Evolutionary conservation across 1,139 yeast species (phyloP), one percentile per base, ranked within the genome.

Genomic region (Pichia sp.): DNA sequence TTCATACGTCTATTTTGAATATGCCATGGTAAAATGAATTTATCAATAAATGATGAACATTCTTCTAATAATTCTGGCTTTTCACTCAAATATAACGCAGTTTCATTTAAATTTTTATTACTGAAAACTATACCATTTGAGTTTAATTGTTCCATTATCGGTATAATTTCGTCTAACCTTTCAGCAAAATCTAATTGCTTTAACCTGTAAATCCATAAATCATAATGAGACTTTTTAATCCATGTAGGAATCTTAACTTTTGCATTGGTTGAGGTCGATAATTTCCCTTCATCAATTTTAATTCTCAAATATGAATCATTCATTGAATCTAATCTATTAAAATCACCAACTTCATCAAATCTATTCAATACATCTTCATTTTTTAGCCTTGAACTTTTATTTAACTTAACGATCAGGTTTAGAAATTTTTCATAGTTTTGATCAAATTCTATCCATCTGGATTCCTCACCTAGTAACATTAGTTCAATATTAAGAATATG

Each of bases 31-130:
- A 75, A 65, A 47, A 77, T 56, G 46, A 62, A 67, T 22, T 62
- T 62, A 55, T 79, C 76, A 38, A 71, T 64, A 22, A 75, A 58
- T 10, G 57, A 56, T 51, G 76, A 58, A 2, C 74, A 76, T 19
- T 62, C 58, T 28, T 67, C 63, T 18, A 75, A 59, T 1, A 58
- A 50, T 19, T 49, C 52, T 2, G 58, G 53, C 45, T 58, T 52
- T 13, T 42, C 42, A 47, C 63, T 60, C 28, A 74, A 55, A 47
- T 70, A 50, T 19, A 68, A 62, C 5, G 73, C 71, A 0, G 74
- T 64, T 47, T 70, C 69, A 56, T 77, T 77, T 64, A 73, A 58
- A 36, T 71, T 70, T 5, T 61, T 55, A 50, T 73, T 74, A 34
- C 70, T 70, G 36, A 78, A 60, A 0, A 68, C 56, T 46, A 75